Evolutionary conservation across 2,329 filamentous ascomycete genomes (phyloP), one percentile per base, ranked within the genome.

Genomic region (Colletotrichum kahawae): DNA sequence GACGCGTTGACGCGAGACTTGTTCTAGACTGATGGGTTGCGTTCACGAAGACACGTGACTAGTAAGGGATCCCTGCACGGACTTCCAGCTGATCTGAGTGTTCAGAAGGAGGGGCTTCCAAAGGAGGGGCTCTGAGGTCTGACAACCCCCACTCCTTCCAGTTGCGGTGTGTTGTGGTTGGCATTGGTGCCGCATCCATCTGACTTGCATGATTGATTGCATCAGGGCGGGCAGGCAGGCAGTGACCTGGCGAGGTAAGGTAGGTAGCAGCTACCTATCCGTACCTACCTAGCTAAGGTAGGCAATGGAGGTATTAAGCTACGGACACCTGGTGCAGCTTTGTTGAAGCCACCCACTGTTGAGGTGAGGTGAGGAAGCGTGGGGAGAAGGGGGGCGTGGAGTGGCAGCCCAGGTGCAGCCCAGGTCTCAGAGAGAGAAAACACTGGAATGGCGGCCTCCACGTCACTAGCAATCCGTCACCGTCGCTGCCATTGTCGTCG

Each of bases 181-280:
- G 43, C 13, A 51, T n/a, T 21, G 43, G n/a, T 51, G 63, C 73
- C 48, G 69, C 69, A 73, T 71, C 63, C 57, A 72, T 75, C 73
- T 75, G 70, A 73, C 73, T 73, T 73, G 73, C 70, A 73, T 72
- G 63, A 73, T 73, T 75, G 69, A 73, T 73, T 75, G 69, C 73
- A 75, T 75, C 73, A 72, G 43, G 43, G n/a, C 72, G 72, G 72
- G 31, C 69, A 75, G 63, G 31, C 69, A 75, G 63, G 31, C 69
- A 75, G 63, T 75, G 68, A 67, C 72, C 69, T 64, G 72, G 72
- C 63, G 69, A 70, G 34, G 62, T 34, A 8, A 18, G 43, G n/a
- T 18, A 21, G 57, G 18, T 21, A 60, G 57, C 18, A 48, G 18
- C 43, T 21, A 48, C 43, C n/a, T 48, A n/a, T 7, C 16, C 29